Percentiles rank a stretch among this genome's conserved stretches.
phyloP scores from a whole-genome alignment of 1,284 basidiomycete genomes.

The Wallemia hederae region DNA sequence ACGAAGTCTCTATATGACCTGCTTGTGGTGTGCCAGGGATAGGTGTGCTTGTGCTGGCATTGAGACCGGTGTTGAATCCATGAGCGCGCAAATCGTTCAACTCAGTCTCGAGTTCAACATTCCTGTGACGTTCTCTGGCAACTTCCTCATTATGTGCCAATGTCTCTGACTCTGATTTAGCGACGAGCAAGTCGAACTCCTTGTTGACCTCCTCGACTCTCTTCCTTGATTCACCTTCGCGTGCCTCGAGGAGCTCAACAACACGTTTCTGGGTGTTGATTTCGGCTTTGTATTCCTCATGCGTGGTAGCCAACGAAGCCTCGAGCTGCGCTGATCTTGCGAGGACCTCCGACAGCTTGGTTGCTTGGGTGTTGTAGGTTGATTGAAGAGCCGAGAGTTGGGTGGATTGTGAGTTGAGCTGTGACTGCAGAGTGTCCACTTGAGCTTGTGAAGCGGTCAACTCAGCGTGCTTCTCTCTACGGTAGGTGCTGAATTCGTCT shows the following conservation, averaged over 20 bases:
- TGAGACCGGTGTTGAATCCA: not conserved
- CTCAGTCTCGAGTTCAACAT: slow-evolving; percentile 13
- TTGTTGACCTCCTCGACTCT: slow-evolving; percentile 46
- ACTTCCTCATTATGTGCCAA: slow-evolving; percentile 31
- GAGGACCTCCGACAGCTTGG: slow-evolving; percentile 38
- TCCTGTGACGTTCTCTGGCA: slow-evolving; percentile 20
- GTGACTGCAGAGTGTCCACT: slow-evolving; percentile 35
- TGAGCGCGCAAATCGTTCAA: slow-evolving; percentile 8
- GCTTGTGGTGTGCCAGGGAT: slow-evolving; percentile 5
- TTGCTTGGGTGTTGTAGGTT: slow-evolving; percentile 31
- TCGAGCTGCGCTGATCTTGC: slow-evolving; percentile 37
- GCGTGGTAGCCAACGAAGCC: slow-evolving; percentile 43
- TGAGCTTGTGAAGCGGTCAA: slow-evolving; percentile 38
- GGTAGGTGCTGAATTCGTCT: slow-evolving; percentile 40
- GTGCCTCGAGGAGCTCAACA: slow-evolving; percentile 46
- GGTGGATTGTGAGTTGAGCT: slow-evolving; percentile 28
- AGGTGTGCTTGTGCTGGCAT: not conserved
- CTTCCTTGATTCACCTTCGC: slow-evolving; percentile 44
- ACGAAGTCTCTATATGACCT: slow-evolving; percentile 12
- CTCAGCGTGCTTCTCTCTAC: slow-evolving; percentile 40
- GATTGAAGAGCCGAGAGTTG: slow-evolving; percentile 38
- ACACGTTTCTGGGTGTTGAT: slow-evolving; percentile 37
- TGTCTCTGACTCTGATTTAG: slow-evolving; percentile 36
- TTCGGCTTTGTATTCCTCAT: slow-evolving; percentile 44
- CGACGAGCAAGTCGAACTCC: slow-evolving; percentile 41